A percentile compares a stretch with the other conserved stretches of the same genome.
Evolutionary conservation across 352 stramenopile genomes (phyloP).

Genomic region (Phytophthora chlamydospora): DNA sequence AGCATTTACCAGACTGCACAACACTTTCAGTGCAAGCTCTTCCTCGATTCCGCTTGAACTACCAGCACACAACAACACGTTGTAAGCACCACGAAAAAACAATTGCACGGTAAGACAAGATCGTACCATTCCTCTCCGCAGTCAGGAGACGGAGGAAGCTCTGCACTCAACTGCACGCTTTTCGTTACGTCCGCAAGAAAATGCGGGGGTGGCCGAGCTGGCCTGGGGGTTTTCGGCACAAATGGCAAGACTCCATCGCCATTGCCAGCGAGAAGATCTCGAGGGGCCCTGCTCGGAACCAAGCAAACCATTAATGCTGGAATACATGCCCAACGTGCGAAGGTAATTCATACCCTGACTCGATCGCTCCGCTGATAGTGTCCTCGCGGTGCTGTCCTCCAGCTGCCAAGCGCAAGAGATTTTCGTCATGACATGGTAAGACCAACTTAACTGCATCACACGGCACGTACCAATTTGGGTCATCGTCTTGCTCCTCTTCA

Average conservation of each 20-base stretch:
- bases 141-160: conserved; percentile 17
- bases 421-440: conserved; percentile 5
- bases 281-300: conserved; percentile 6
- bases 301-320: conserved; percentile 4
- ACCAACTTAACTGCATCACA: conserved; percentile 4
- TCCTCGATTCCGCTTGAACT: conserved; percentile 26
- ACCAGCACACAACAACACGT: neutral
- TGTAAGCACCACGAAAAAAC: neutral
- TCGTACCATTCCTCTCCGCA: conserved; percentile 31
- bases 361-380: neutral
- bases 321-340: neutral
- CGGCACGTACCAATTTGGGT: conserved; percentile 16
- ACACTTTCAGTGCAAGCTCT: conserved; percentile 22
- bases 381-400: conserved; percentile 1
- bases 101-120: neutral
- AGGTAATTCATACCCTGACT: conserved; percentile 14
- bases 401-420: conserved; percentile 2
- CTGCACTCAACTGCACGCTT: conserved; percentile 1
- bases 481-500: conserved; percentile 29
- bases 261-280: neutral
- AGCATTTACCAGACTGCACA: conserved; percentile 30
- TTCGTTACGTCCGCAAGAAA: neutral
- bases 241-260: neutral
- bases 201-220: neutral
- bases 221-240: neutral